phyloP scores from a whole-genome alignment of 176 grass and related monocot species.

The Tillandsia fasciculata region DNA sequence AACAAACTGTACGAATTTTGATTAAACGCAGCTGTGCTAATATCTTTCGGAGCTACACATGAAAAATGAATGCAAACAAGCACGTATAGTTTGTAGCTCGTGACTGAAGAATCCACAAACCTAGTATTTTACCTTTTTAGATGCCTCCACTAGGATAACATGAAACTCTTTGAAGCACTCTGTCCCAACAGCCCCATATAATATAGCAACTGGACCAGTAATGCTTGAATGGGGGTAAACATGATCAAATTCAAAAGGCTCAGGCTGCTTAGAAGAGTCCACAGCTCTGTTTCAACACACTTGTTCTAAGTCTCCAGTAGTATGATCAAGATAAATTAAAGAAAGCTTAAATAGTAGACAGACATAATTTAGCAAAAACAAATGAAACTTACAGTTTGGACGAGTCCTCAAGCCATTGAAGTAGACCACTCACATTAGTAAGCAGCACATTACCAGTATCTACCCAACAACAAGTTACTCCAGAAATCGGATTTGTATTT shows the following conservation, averaged over 20 bases:
- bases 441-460: slow-evolving; percentile 61
- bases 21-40: too few relatives aligned
- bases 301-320: slow-evolving; percentile 18
- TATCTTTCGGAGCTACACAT: too few relatives aligned
- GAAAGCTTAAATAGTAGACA: slow-evolving; percentile 1
- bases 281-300: slow-evolving; percentile 33
- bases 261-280: slow-evolving; percentile 44
- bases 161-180: slow-evolving; percentile 92
- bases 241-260: slow-evolving; percentile 96
- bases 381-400: slow-evolving; percentile 40
- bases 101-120: neutral
- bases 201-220: slow-evolving; percentile 50
- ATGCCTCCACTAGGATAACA: slow-evolving; percentile 58
- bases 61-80: too few relatives aligned
- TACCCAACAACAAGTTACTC: slow-evolving; percentile 84
- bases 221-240: slow-evolving; percentile 52
- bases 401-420: slow-evolving; percentile 53
- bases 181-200: slow-evolving; percentile 92
- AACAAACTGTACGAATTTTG: too few relatives aligned
- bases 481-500: slow-evolving; percentile 22
- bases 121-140: slow-evolving; percentile 54
- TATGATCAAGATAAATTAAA: slow-evolving; percentile 20
- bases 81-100: too few relatives aligned
- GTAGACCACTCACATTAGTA: slow-evolving; percentile 51
- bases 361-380: neutral